Evolutionary conservation across 164 flowering plant genomes (phyloP), one percentile per base, ranked within the genome.

Genomic region (Warburgia ugandensis): DNA sequence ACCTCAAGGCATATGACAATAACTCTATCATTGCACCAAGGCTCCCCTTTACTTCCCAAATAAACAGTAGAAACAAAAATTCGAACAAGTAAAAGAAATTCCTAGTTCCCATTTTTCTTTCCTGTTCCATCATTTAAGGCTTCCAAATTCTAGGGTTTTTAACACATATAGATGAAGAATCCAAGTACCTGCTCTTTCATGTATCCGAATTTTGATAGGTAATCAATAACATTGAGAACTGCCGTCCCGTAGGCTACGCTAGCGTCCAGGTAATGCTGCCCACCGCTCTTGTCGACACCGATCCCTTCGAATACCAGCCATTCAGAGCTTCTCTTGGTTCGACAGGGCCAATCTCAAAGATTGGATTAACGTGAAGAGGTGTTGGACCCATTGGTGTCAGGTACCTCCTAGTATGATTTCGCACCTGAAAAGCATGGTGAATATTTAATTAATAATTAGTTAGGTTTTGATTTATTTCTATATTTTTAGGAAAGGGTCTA

Each of bases 321-420:
- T 45, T 92, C 98, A 13, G 95, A 87, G 78, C 87, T 87, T 61
- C n/a, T n/a, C 94, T 76, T 35, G 96, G 98, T 57, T 92, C 95
- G 2, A 88, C 71, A 0, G 95, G 94, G 2, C 96, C 98, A 37
- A 83, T 92, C 73, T 87, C 96, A 33, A 87, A 92, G 69, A 92
- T 85, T 2, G 96, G 98, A 57, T 92, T 92, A 17, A 92, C 96
- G 53, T 88, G 95, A 30, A 92, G 90, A 17, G 76, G 75, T 31
- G 96, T 88, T 0, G 95, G 99, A 20, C 96, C 96, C 99, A 92
- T 88, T 32, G 96, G 96, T 33, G 97, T 92, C 23, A 88, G 81
- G 74, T 86, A 92, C 99, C 99, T 8, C 72, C 85, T 57, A 91
- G 69, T 67, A 84, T 80, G 41, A 92, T 82, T 26, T 86, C 94